phyloP scores from a whole-genome alignment of 768 basidiomycete species.

The Boletus edulis region DNA sequence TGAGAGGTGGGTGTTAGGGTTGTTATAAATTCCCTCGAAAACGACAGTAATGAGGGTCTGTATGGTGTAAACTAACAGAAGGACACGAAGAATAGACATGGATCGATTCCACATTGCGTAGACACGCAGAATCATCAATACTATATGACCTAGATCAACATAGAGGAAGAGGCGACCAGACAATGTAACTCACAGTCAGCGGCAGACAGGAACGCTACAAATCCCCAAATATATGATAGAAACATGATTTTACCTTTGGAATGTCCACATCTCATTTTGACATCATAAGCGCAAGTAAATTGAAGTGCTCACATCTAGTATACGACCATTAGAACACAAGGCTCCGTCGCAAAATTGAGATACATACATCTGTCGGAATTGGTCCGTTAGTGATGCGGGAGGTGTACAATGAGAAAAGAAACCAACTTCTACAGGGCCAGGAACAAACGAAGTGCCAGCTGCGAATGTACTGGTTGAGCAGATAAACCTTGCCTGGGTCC shows the following conservation, averaged over 20 bases:
- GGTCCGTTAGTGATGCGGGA: not conserved
- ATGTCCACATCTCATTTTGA: not conserved
- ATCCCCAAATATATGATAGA: not conserved
- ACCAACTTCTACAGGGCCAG: not conserved
- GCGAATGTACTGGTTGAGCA: not conserved
- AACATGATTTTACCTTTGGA: not conserved
- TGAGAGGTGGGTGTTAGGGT: not conserved
- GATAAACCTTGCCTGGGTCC: fast-evolving
- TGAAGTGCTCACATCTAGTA: not conserved
- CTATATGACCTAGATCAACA: not conserved
- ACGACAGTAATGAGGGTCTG: not conserved
- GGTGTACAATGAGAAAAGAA: not conserved
- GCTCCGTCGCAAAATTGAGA: not conserved
- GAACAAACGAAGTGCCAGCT: not conserved
- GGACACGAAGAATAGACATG: not conserved
- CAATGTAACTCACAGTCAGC: conserved; percentile 3
- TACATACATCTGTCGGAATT: not conserved
- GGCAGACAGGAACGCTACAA: not conserved
- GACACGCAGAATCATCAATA: conserved; percentile 3
- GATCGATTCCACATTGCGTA: not conserved
- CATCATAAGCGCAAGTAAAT: no score
- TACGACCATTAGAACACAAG: no score
- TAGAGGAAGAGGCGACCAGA: not conserved
- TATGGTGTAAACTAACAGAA: not conserved
- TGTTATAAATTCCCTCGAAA: not conserved